phyloP scores from a whole-genome alignment of 768 basidiomycete species.

The Cystobasidium tubakii region DNA sequence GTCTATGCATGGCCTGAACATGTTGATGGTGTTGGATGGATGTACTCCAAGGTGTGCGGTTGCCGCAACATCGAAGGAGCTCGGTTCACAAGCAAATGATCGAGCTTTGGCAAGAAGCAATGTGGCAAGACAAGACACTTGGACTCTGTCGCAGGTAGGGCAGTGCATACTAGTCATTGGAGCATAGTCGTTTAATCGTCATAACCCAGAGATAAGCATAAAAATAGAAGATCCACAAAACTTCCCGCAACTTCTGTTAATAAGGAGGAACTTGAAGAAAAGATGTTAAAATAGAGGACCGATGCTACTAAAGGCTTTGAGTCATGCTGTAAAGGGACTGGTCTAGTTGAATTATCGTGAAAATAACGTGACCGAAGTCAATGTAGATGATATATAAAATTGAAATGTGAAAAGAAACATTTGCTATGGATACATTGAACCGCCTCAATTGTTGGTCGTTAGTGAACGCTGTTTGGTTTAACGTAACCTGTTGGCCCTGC shows the following conservation, averaged over 20 bases:
- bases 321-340: too few species aligned
- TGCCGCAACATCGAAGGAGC: neutral
- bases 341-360: neutral
- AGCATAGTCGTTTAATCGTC: too few species aligned
- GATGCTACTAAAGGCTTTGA: too few species aligned
- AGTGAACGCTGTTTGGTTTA: too few species aligned
- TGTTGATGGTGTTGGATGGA: slow-evolving; percentile 21
- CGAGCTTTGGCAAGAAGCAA: neutral
- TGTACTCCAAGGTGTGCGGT: neutral
- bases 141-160: too few species aligned
- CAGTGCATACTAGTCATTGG: too few species aligned
- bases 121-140: neutral
- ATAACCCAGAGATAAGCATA: too few species aligned
- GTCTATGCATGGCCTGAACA: slow-evolving; percentile 92
- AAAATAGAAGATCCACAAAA: too few species aligned
- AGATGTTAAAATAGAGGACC: too few species aligned
- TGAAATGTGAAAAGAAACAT: neutral
- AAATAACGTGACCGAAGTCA: neutral
- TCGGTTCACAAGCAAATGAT: neutral
- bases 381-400: neutral
- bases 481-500: too few species aligned
- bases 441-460: neutral
- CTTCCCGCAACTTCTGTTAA: too few species aligned
- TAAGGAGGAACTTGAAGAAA: too few species aligned
- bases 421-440: neutral